Percentiles rank a stretch among this genome's conserved stretches.
These are phyloP conservation scores for Lodderomyces margitis DNA, from an alignment of 1,139 yeast species.

Conservation along the genomic window DNA sequence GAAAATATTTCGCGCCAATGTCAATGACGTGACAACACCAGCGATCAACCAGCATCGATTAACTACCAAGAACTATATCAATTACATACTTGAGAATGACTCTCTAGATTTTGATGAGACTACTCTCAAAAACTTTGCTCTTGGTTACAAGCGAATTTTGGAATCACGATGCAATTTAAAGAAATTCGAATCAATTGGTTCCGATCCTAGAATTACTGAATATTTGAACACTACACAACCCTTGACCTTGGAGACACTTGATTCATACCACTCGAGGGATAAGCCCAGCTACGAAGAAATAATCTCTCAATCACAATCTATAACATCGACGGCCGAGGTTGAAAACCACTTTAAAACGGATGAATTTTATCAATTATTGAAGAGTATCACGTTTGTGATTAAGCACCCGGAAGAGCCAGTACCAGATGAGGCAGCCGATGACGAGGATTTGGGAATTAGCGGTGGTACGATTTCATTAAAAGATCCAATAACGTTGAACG, in stretches of 20 bases:
- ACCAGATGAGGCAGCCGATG: constrained; percentile 42
- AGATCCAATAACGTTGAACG: constrained; percentile 61
- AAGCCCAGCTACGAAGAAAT: constrained; percentile 12
- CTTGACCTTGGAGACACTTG: constrained; percentile 20
- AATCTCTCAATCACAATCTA: constrained; percentile 6
- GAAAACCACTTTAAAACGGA: constrained; percentile 1
- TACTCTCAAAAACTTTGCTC: constrained; percentile 6
- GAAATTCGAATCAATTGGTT: neutral
- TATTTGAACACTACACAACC: neutral
- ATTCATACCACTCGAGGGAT: constrained; percentile 15
- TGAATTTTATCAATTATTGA: constrained; percentile 23
- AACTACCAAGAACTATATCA: constrained; percentile 10
- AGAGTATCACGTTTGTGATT: constrained; percentile 28
- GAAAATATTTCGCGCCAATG: constrained; percentile 6
- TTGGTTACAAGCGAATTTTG: constrained; percentile 1
- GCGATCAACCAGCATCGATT: constrained; percentile 8
- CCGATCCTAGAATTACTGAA: neutral
- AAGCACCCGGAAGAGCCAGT: constrained; percentile 42
- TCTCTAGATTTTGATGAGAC: constrained; percentile 11
- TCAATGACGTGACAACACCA: constrained; percentile 4
- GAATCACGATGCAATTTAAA: constrained; percentile 2
- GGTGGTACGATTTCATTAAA: constrained; percentile 66
- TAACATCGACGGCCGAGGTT: constrained; percentile 1
- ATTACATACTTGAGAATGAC: constrained; percentile 10
- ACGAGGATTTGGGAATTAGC: constrained; percentile 55